Evolutionary conservation across 345 rosid genomes (phyloP).

Genomic region (Diplotaxis tenuifolia): DNA sequence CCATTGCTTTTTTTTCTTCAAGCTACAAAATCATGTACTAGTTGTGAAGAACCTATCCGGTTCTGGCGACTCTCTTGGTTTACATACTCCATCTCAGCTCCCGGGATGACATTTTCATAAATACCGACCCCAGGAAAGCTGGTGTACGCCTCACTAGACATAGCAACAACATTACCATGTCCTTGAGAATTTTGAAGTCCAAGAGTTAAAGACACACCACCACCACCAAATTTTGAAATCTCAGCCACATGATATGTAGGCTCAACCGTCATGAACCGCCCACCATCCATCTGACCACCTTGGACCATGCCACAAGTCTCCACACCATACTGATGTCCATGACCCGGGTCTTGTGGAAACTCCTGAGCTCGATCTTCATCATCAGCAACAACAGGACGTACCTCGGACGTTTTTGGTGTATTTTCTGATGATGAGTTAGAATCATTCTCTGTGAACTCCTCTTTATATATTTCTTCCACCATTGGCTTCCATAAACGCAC

Average conservation of each 20-base stretch:
- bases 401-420: conserved; percentile 48
- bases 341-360: conserved; percentile 39
- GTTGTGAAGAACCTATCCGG: conserved; percentile 61
- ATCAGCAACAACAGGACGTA: not conserved
- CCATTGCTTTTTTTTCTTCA: conserved; percentile 23
- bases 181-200: conserved; percentile 83
- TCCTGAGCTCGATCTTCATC: conserved; percentile 24
- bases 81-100: conserved; percentile 49
- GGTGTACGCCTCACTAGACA: conserved; percentile 45
- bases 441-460: conserved; percentile 84
- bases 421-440: conserved; percentile 84
- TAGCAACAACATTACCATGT: conserved; percentile 47
- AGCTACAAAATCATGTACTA: conserved; percentile 83
- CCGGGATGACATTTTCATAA: conserved; percentile 49
- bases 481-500: conserved; percentile 99
- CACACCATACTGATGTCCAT: conserved; percentile 40
- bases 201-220: conserved; percentile 76
- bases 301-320: conserved; percentile 46
- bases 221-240: conserved; percentile 60
- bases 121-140: conserved; percentile 32
- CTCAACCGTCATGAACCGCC: conserved; percentile 12
- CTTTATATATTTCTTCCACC: conserved; percentile 99
- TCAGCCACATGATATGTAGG: conserved; percentile 47
- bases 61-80: conserved; percentile 66
- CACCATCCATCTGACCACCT: conserved; percentile 50